Evolutionary conservation across 352 stramenopile genomes (phyloP).

Genomic region (Pythium phragmitis): DNA sequence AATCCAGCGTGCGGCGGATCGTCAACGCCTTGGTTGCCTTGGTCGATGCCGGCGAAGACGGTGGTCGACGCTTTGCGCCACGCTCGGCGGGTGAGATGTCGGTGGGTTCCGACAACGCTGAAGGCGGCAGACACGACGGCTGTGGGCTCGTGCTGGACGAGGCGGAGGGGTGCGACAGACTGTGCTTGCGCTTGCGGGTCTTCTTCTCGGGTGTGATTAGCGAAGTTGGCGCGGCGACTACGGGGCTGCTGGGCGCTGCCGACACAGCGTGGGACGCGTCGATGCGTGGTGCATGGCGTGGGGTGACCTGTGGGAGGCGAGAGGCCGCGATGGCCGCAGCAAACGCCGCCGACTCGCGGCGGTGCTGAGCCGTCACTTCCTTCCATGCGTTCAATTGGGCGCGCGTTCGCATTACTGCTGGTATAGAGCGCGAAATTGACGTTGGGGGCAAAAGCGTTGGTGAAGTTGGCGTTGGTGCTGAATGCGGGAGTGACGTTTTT

Average conservation of each 20-base stretch:
- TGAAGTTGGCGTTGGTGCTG: not conserved
- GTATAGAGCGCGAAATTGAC: not conserved
- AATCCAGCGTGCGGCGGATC: conserved; percentile 27
- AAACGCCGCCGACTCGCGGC: conserved; percentile 14
- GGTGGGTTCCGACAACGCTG: not conserved
- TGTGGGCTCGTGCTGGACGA: not conserved
- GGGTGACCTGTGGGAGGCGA: not conserved
- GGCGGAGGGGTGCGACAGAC: not conserved
- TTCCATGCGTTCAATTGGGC: conserved; percentile 21
- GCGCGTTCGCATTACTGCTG: conserved; percentile 20
- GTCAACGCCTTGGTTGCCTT: not conserved
- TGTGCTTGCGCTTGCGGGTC: conserved; percentile 21
- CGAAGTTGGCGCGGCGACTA: not conserved
- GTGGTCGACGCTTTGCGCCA: conserved; percentile 7
- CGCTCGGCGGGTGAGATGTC: conserved; percentile 21
- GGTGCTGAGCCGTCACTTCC: conserved; percentile 16
- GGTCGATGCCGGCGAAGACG: not conserved
- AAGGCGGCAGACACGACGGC: not conserved
- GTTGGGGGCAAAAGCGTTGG: conserved; percentile 1
- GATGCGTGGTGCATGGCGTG: not conserved
- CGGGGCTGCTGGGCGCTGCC: not conserved
- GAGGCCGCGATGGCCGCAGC: conserved; percentile 23
- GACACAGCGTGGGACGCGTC: conserved; percentile 7
- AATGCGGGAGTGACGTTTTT: conserved; percentile 2
- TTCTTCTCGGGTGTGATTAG: conserved; percentile 14